Percentiles rank a stretch among this genome's conserved stretches.
phyloP scores from a whole-genome alignment of 2,329 filamentous ascomycete species.

The Pseudocercospora fijiensis region DNA sequence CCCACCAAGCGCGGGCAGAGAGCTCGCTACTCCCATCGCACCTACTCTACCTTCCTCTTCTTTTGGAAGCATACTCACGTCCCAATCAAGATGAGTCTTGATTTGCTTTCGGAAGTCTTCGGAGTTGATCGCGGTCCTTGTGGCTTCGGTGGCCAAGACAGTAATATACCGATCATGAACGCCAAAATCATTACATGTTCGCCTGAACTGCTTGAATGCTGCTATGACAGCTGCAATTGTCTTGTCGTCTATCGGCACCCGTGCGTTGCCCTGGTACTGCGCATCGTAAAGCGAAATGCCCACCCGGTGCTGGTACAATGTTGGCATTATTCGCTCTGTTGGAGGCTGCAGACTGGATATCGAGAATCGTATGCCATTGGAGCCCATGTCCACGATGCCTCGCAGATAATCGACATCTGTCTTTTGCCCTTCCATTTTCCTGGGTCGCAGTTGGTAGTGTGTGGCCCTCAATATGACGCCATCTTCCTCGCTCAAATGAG shows the following conservation, averaged over 20 bases:
- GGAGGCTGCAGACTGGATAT: constrained; percentile 76
- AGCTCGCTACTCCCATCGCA: constrained; percentile 77
- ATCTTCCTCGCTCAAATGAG: background rate
- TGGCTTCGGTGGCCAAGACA: constrained; percentile 85
- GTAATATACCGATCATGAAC: constrained; percentile 66
- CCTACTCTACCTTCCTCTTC: constrained; percentile 80
- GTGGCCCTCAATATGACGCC: background rate
- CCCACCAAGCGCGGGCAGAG: constrained; percentile 67
- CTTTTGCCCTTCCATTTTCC: background rate
- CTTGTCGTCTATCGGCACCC: constrained; percentile 55
- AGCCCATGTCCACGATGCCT: constrained; percentile 46
- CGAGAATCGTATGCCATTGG: constrained; percentile 91
- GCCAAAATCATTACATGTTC: constrained; percentile 66
- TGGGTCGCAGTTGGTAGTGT: background rate
- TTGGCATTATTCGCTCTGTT: constrained; percentile 69
- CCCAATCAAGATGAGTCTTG: constrained; percentile 61
- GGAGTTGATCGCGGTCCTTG: constrained; percentile 75
- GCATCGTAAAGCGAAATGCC: constrained; percentile 87
- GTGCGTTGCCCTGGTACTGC: constrained; percentile 48
- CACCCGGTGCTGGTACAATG: constrained; percentile 74
- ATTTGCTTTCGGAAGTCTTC: constrained; percentile 67
- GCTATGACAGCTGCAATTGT: constrained; percentile 67
- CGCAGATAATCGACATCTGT: constrained; percentile 26
- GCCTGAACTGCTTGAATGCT: constrained; percentile 68
- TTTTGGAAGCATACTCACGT: constrained; percentile 71